Conservation (phyloP, 768 basidiomycete species). For the Trametopsis cervina region DNA sequence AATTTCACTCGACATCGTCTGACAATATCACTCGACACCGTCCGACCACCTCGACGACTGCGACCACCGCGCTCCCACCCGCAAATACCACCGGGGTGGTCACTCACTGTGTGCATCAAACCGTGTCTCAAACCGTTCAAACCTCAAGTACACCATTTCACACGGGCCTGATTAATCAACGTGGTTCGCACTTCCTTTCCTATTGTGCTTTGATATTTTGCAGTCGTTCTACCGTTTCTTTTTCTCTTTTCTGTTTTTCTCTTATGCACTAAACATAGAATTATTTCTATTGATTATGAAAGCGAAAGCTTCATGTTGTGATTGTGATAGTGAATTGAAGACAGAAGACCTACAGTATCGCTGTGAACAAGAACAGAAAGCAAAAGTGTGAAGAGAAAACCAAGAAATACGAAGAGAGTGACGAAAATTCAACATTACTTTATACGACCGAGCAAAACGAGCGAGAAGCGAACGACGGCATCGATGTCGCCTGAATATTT, state of each 20-base stretch:
- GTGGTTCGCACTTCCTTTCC: neutral
- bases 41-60: too few relatives aligned
- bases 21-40: too few relatives aligned
- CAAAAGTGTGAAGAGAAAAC: too few relatives aligned
- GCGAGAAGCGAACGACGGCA: neutral
- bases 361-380: neutral
- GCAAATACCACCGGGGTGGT: too few relatives aligned
- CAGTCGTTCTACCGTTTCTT: neutral
- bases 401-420: neutral
- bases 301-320: neutral
- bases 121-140: neutral
- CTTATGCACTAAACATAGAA: neutral
- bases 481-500: neutral
- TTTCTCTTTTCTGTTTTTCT: too few relatives aligned
- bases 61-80: too few relatives aligned
- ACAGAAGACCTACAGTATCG: too few relatives aligned
- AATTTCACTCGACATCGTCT: too few relatives aligned
- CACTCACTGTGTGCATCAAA: neutral
- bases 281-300: too few relatives aligned
- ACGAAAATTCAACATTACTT: too few relatives aligned
- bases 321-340: neutral
- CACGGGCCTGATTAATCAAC: neutral
- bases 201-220: neutral
- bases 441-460: neutral
- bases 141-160: neutral